Conservation (phyloP, 139 green algal genomes). For the Chlamydomonas sphaeroides region DNA sequence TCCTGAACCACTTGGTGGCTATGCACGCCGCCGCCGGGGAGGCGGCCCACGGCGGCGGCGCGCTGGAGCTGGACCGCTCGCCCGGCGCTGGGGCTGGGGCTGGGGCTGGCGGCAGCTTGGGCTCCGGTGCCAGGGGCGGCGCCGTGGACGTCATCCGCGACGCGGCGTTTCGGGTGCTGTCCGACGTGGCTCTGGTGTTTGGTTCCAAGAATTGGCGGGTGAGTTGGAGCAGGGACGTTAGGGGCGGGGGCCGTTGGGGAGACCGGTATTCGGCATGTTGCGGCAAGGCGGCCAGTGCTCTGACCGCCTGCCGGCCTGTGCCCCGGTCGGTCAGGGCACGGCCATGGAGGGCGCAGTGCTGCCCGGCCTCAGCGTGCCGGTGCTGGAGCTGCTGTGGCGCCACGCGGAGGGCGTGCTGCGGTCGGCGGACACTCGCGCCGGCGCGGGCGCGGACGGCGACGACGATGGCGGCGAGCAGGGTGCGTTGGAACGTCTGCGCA, state of each 20-base stretch:
- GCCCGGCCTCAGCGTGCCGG: background rate
- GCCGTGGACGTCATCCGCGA: slow-evolving; percentile 5
- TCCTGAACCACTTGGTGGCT: slow-evolving; percentile 13
- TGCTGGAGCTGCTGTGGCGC: slow-evolving; percentile 26
- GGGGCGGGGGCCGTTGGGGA: background rate
- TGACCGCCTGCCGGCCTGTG: too few relatives aligned
- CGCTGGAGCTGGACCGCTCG: background rate
- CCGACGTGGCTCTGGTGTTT: slow-evolving; percentile 32
- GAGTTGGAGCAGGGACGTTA: background rate
- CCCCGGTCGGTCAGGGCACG: slow-evolving; percentile 6
- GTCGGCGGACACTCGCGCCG: background rate
- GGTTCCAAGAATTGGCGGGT: slow-evolving; percentile 21
- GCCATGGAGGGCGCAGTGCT: background rate
- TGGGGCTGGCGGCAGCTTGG: background rate
- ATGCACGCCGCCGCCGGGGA: slow-evolving; percentile 1
- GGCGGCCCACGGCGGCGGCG: background rate
- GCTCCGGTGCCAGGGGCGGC: background rate
- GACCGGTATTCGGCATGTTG: background rate
- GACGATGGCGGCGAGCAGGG: background rate
- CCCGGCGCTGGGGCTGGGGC: background rate
- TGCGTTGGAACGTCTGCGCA: too few relatives aligned
- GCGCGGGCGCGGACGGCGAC: background rate
- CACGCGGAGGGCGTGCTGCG: slow-evolving; percentile 17
- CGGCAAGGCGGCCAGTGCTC: background rate
- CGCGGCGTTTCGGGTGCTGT: slow-evolving; percentile 21